A percentile compares a stretch with the other conserved stretches of the same genome.
phyloP scores from a whole-genome alignment of 1,284 basidiomycete species.

The Flammula alnicola region DNA sequence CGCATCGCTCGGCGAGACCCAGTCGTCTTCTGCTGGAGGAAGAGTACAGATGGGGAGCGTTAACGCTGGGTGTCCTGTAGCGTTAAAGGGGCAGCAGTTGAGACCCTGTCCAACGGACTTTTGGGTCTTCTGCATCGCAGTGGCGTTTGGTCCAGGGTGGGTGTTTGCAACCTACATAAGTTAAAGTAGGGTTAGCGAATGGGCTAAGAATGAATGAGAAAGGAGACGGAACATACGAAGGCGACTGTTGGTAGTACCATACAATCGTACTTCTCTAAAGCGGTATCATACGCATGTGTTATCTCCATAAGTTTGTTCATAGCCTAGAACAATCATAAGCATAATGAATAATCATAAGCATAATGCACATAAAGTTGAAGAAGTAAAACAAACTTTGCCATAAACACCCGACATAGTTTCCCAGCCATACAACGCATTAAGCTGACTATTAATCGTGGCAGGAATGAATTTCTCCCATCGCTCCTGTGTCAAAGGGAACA shows the following conservation, averaged over 20 bases:
- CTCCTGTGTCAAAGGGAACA: conserved; percentile 25
- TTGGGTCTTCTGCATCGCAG: conserved; percentile 20
- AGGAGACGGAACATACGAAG: conserved; percentile 20
- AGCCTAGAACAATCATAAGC: conserved; percentile 39
- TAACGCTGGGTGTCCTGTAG: conserved; percentile 30
- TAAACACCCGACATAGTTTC: conserved; percentile 20
- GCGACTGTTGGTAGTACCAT: conserved; percentile 50
- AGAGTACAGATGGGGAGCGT: conserved; percentile 31
- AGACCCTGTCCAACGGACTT: conserved; percentile 28
- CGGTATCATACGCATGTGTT: conserved; percentile 42
- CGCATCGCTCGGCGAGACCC: conserved; percentile 19
- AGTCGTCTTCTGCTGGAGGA: conserved; percentile 24
- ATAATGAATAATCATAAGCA: background rate
- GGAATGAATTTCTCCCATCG: conserved; percentile 25
- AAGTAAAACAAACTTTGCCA: conserved; percentile 16
- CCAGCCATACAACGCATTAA: conserved; percentile 26
- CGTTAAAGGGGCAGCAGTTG: conserved; percentile 28
- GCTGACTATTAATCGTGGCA: conserved; percentile 23
- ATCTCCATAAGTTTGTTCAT: conserved; percentile 47
- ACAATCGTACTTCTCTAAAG: conserved; percentile 43
- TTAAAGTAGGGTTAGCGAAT: background rate
- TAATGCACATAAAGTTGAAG: background rate
- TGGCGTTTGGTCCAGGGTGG: conserved; percentile 22
- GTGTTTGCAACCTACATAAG: conserved; percentile 23
- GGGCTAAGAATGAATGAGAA: too few relatives aligned